A percentile compares a stretch with the other conserved stretches of the same genome.
Conservation (phyloP, 2,329 filamentous ascomycete genomes). For the Lecanicillium sp. region DNA sequence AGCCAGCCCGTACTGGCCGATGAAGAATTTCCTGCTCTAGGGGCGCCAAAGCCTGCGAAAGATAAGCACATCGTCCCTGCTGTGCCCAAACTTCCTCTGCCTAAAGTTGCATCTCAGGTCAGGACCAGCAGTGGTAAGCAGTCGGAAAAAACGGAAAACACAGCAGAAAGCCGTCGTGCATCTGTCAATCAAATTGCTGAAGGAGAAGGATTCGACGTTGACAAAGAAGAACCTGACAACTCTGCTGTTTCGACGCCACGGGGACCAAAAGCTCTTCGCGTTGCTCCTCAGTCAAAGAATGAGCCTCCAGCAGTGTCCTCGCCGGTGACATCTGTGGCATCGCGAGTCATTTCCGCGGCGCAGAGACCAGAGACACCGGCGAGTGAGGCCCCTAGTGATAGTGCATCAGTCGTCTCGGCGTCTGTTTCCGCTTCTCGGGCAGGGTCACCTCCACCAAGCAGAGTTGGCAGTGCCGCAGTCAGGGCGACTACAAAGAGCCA, state of each 20-base stretch:
- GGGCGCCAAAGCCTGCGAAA: conserved; percentile 33
- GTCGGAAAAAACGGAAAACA: conserved; percentile 12
- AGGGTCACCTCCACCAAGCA: conserved; percentile 58
- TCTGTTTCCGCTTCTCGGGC: conserved; percentile 61
- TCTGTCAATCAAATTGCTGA: conserved; percentile 7
- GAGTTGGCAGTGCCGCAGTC: conserved; percentile 60
- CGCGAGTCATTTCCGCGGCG: conserved; percentile 20
- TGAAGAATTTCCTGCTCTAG: conserved; percentile 55
- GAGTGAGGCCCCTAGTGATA: conserved; percentile 71
- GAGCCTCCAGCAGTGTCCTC: conserved; percentile 40
- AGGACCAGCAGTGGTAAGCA: conserved; percentile 24
- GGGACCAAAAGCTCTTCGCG: conserved; percentile 58
- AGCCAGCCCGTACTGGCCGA: conserved; percentile 27
- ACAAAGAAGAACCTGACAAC: conserved; percentile 23
- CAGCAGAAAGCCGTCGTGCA: conserved; percentile 12
- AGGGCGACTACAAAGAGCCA: conserved; percentile 69
- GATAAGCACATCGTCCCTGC: conserved; percentile 20
- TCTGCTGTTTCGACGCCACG: conserved; percentile 41
- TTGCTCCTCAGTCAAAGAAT: conserved; percentile 57
- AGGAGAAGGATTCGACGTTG: conserved; percentile 13
- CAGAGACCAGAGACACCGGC: conserved; percentile 62
- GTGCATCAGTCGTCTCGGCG: conserved; percentile 63
- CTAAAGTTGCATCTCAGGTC: conserved; percentile 24
- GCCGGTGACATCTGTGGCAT: conserved; percentile 19
- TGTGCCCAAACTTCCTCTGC: conserved; percentile 17